Base-by-base conservation (phyloP, 345 rosid genomes). In the Gynandropsis gynandra region DNA sequence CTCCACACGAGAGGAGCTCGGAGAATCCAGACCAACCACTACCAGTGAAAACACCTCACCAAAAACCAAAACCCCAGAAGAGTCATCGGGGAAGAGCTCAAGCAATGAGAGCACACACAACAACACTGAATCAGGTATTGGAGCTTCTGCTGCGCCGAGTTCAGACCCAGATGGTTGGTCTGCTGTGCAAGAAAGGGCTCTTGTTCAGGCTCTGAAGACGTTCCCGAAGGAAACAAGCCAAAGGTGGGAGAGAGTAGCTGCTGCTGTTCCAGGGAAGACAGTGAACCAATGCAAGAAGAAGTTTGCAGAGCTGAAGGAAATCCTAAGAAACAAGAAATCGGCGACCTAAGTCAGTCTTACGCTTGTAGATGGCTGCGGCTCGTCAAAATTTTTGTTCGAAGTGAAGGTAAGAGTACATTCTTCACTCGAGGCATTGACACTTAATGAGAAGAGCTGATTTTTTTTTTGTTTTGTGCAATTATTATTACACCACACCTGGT, bases 191-290 rank as follows among this genome's bases (percentile, higher is more conserved):
- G 99, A 93, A 71, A 75, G 89, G 50, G 92, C 95, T 16, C 74
- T 93, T 55, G 77, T 93, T 71, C 97, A 88, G 67, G 99, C 97
- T 44, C 74, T 93, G 10, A 93, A 93, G 78, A 81, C 97, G 45
- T 93, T 88, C 71, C 97, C 99, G 0, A 93, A 88, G 62, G 99
- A 93, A 65, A 73, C 82, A 17, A 72, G 55, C 60, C 94, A 88
- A 49, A 83, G 99, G 1, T 93, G 99, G 99, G 99, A 93, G 80
- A 62, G 99, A 62, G 95, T 93, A 46, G 90, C 95, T 40, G 75
- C 99, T 35, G 94, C 99, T 13, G 95, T 93, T 59, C 99, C 97
- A 14, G 95, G 99, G 59, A 93, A 81, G 67, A 83, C 90, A 4
- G 63, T 83, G 69, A 81, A 70, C 59, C 99, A 88, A 39, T 93